These are phyloP conservation scores for Kwoniella sp. DNA, from an alignment of 768 basidiomycete genomes.

Conservation along the genomic window DNA sequence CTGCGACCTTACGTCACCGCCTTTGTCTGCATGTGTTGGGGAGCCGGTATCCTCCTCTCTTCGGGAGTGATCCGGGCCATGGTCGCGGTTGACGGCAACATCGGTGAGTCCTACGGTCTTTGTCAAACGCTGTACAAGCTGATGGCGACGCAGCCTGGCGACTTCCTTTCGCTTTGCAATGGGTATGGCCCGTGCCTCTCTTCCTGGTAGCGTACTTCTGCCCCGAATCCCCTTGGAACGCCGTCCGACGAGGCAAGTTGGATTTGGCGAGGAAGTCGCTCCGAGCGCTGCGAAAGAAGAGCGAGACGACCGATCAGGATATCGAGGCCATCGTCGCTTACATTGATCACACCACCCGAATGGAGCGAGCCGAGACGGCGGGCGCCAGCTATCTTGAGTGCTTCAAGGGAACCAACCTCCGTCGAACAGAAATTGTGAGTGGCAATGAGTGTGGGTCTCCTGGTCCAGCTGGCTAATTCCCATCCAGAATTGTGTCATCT, in stretches of 20 bases:
- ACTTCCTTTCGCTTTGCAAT: conserved; percentile 30
- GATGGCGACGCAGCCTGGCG: conserved; percentile 12
- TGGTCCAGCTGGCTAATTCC: background rate
- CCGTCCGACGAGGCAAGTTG: conserved; percentile 30
- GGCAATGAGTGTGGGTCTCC: background rate
- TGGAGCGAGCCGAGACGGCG: conserved; percentile 25
- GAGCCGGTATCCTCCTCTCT: conserved; percentile 27
- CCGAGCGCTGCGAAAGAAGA: conserved; percentile 12
- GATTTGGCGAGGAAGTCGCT: conserved; percentile 27
- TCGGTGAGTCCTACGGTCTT: conserved; percentile 16
- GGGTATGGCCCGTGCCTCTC: conserved; percentile 37
- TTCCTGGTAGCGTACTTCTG: conserved; percentile 31
- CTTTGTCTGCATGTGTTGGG: conserved; percentile 39
- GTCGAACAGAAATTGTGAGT: conserved; percentile 43
- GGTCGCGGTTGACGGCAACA: conserved; percentile 17
- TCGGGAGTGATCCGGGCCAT: conserved; percentile 30
- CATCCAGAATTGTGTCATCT: conserved; percentile 23
- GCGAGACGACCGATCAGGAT: conserved; percentile 31
- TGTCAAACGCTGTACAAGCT: background rate
- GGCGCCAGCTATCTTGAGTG: conserved; percentile 33
- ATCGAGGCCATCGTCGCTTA: conserved; percentile 31
- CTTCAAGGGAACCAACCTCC: conserved; percentile 37
- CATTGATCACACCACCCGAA: conserved; percentile 34
- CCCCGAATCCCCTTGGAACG: conserved; percentile 43
- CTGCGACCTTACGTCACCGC: conserved; percentile 40